Conservation (phyloP, 805 yeast species). For the Teunomyces kruisii region DNA sequence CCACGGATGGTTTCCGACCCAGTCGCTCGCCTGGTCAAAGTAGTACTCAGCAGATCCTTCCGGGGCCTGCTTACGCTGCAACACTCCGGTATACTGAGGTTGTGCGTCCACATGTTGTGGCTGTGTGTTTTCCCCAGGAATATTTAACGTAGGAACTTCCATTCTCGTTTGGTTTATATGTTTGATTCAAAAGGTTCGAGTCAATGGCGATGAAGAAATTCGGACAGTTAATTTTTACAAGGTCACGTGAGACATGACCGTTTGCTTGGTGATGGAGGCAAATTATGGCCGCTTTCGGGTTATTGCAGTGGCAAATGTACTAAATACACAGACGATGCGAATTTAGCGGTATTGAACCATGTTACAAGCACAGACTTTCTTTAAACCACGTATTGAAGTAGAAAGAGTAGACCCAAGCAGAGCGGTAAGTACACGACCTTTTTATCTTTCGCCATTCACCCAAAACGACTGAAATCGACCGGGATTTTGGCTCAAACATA, state of each 20-base stretch:
- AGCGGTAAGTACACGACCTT: no score
- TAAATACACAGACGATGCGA: not conserved
- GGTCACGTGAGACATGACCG: conserved; percentile 5
- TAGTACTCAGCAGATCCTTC: conserved; percentile 58
- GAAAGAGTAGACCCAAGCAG: no score
- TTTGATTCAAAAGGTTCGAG: not conserved
- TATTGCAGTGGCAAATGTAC: not conserved
- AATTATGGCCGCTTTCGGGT: no score
- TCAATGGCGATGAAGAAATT: conserved; percentile 1
- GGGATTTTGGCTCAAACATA: no score
- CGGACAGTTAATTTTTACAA: not conserved
- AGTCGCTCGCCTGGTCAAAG: conserved; percentile 57
- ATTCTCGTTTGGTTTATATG: conserved; percentile 32
- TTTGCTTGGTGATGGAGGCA: not conserved
- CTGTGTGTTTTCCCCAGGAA: conserved; percentile 49
- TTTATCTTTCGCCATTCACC: no score
- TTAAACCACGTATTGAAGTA: not conserved
- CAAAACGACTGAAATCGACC: no score
- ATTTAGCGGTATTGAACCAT: not conserved
- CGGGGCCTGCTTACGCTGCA: conserved; percentile 40
- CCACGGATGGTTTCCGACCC: conserved; percentile 76
- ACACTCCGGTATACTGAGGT: conserved; percentile 36
- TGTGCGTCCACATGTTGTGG: conserved; percentile 22
- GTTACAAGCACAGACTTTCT: not conserved
- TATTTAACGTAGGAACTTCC: conserved; percentile 55